A percentile compares a stretch with the other conserved stretches of the same genome.
Evolutionary conservation across 768 basidiomycete genomes (phyloP).

Genomic region (Clavulina sp.): DNA sequence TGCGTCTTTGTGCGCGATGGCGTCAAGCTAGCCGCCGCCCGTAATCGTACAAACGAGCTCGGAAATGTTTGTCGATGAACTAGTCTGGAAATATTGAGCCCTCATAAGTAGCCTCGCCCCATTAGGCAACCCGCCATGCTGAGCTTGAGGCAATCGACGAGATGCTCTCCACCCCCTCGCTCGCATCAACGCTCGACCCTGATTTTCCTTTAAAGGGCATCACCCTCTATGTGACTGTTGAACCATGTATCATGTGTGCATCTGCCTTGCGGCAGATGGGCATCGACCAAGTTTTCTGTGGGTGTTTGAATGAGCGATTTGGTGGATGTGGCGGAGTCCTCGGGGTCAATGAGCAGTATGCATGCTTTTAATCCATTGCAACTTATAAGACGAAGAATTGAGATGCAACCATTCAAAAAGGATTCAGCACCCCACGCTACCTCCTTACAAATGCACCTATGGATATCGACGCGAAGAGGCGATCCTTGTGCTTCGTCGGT

Average conservation of each 20-base stretch:
- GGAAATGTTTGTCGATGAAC: slow-evolving; percentile 78
- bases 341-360: slow-evolving; percentile 62
- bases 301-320: slow-evolving; percentile 89
- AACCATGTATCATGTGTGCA: slow-evolving; percentile 99
- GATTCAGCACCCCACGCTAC: slow-evolving; percentile 52
- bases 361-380: slow-evolving; percentile 11
- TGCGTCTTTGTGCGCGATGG: slow-evolving; percentile 80
- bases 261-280: slow-evolving; percentile 88
- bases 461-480: slow-evolving; percentile 70
- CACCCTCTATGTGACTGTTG: slow-evolving; percentile 91
- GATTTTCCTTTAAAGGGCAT: slow-evolving; percentile 57
- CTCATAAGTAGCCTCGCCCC: not conserved
- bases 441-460: slow-evolving; percentile 53
- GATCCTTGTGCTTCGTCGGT: slow-evolving; percentile 69
- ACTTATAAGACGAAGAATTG: not conserved
- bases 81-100: too few relatives aligned
- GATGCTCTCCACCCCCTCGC: slow-evolving; percentile 39
- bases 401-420: slow-evolving; percentile 21
- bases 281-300: slow-evolving; percentile 78
- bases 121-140: slow-evolving; percentile 86
- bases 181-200: slow-evolving; percentile 30
- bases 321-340: slow-evolving; percentile 94
- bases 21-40: slow-evolving; percentile 62
- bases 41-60: slow-evolving; percentile 90
- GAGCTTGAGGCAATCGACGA: slow-evolving; percentile 92